Base-by-base conservation (phyloP, 148 eudicot genomes). In the Chenopodium berlandieri region DNA sequence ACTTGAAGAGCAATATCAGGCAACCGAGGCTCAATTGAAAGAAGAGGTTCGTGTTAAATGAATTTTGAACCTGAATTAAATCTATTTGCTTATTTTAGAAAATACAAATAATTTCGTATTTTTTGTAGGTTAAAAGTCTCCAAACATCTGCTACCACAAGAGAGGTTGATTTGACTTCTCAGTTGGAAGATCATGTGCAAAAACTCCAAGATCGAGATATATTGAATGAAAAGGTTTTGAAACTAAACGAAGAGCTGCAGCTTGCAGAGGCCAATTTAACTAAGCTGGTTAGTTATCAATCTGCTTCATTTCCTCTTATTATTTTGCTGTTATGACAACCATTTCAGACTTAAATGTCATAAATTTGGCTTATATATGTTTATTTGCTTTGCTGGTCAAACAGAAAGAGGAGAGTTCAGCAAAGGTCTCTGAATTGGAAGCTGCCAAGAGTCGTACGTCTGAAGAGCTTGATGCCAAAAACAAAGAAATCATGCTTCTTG, bases 401-500 rank as follows among this genome's bases (percentile, higher is more conserved):
- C 93, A 97, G 98, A 92, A 81, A 80, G 92, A 88, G 72, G 89
- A 85, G 19, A 80, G 75, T 73, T 90, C 91, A 25, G 86, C 84
- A 69, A 89, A 86, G 79, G 87, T 84, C 25, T 77, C 91, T 77
- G 92, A 92, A 83, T 84, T 79, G 25, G 97, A 93, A 87, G 90
- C 90, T 84, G 86, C 87, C 4, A 79, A 77, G 76, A 90, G 83
- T 80, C 85, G 72, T 71, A 82, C 83, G 31, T 77, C 75, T 7
- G 90, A 85, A 81, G 92, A 93, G 84, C 83, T 93, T 62, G 93
- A 92, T 82, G 86, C 88, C 63, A 94, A 94, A 88, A 87, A 80
- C 81, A 87, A 92, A 75, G 80, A 84, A 75, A 78, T 89, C 54
- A 16, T 65, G 31, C 84, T 85, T 79, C 82, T 92, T 63, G 90